Conservation (phyloP, 768 basidiomycete genomes). For the Calocera viscosa region DNA sequence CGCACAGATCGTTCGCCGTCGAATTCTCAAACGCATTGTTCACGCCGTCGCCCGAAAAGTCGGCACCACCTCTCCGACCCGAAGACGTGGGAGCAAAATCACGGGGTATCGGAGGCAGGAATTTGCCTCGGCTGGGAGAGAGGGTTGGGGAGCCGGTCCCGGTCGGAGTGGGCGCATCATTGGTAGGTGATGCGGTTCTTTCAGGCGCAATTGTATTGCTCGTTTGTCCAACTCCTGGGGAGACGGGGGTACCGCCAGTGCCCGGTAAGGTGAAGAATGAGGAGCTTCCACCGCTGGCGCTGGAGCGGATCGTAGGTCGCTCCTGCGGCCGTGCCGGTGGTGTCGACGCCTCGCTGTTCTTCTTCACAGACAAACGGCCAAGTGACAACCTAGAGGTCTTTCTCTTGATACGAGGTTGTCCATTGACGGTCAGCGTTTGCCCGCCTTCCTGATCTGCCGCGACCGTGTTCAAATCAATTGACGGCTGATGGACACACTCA, state of each 20-base stretch:
- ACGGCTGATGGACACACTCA: constrained; percentile 91
- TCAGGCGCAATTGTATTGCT: background rate
- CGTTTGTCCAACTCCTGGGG: background rate
- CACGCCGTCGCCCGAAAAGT: constrained; percentile 47
- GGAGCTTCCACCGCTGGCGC: constrained; percentile 2
- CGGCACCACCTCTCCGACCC: constrained; percentile 38
- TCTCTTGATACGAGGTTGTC: constrained; percentile 49
- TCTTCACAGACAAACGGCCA: background rate
- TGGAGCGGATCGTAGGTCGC: background rate
- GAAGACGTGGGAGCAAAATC: constrained; percentile 39
- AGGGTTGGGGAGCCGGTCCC: constrained; percentile 24
- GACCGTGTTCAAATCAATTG: constrained; percentile 78
- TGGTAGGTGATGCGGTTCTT: background rate
- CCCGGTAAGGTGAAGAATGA: constrained; percentile 1
- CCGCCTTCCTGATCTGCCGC: constrained; percentile 11
- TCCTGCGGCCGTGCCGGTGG: background rate
- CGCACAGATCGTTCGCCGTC: constrained; percentile 66
- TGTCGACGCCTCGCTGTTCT: background rate
- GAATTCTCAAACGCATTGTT: constrained; percentile 58
- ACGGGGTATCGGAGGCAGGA: constrained; percentile 67
- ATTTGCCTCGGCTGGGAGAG: constrained; percentile 48
- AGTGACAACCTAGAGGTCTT: constrained; percentile 18
- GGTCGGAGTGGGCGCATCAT: constrained; percentile 10
- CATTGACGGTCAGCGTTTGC: background rate
- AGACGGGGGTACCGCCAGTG: background rate